Evolutionary conservation across 2,329 filamentous ascomycete species (phyloP).

Genomic region (Sporothrix brunneoviolacea): DNA sequence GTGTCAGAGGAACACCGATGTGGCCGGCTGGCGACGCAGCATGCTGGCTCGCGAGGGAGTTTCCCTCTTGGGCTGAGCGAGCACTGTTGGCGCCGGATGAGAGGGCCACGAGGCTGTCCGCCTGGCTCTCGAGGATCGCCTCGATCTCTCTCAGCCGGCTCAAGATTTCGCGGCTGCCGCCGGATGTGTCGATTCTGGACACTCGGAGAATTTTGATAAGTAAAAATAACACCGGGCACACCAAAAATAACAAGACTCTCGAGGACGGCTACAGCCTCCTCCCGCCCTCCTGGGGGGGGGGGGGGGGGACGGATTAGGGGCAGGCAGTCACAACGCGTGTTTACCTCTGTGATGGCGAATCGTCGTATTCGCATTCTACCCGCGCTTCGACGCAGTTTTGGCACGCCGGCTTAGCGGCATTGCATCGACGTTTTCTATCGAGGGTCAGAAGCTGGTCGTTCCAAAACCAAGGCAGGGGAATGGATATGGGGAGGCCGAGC

Average conservation of each 20-base stretch:
- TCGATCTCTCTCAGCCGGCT: slow-evolving; percentile 24
- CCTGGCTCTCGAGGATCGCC: slow-evolving; percentile 19
- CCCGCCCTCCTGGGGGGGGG: no score
- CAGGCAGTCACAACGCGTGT: no score
- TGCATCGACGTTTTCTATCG: slow-evolving; percentile 25
- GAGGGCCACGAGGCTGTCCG: slow-evolving; percentile 17
- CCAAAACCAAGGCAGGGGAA: no score
- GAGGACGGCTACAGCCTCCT: no score
- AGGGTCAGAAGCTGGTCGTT: neutral
- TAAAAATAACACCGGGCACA: no score
- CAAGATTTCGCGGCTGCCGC: slow-evolving; percentile 25
- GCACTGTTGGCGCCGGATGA: slow-evolving; percentile 5
- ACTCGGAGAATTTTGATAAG: no score
- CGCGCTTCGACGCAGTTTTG: slow-evolving; percentile 22
- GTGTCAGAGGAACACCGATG: neutral
- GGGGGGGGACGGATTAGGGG: no score
- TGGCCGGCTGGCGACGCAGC: neutral
- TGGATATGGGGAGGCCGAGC: neutral
- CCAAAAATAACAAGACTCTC: no score
- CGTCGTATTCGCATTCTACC: slow-evolving; percentile 25
- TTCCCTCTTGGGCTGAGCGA: no score
- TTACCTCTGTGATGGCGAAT: slow-evolving; percentile 17
- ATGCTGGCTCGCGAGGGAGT: neutral
- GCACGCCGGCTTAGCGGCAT: slow-evolving; percentile 23
- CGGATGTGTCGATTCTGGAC: slow-evolving; percentile 24